phyloP scores from a whole-genome alignment of 2,329 filamentous ascomycete species.

The Scytalidium sp. region DNA sequence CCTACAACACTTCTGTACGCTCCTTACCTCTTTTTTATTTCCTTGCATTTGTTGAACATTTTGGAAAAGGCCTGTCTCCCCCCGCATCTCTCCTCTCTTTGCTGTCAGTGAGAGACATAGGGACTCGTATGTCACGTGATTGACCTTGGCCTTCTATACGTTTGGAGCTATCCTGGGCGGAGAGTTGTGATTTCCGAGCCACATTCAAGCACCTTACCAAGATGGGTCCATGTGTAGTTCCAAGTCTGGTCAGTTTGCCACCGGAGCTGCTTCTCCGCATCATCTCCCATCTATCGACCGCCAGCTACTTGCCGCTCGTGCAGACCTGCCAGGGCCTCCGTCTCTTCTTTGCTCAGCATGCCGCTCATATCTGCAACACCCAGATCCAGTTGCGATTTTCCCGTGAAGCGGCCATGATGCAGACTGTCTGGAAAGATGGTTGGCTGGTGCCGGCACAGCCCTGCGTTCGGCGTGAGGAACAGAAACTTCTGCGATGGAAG shows the following conservation, averaged over 20 bases:
- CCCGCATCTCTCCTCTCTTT: no score
- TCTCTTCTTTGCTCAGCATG: constrained; percentile 14
- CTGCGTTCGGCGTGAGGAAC: neutral
- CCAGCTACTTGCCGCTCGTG: constrained; percentile 11
- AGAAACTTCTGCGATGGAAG: neutral
- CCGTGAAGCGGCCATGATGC: constrained; percentile 9
- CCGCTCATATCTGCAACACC: constrained; percentile 17
- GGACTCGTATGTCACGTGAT: neutral
- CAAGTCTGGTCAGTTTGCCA: neutral
- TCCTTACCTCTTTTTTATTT: no score
- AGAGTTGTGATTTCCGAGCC: no score
- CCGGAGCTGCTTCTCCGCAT: constrained; percentile 11
- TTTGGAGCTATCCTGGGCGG: neutral
- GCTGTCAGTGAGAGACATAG: no score
- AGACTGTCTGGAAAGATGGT: constrained; percentile 4
- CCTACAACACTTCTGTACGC: no score
- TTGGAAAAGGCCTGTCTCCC: no score
- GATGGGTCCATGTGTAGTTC: neutral
- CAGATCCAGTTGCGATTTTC: constrained; percentile 11
- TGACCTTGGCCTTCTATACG: neutral
- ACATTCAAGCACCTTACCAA: neutral
- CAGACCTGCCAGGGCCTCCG: constrained; percentile 13
- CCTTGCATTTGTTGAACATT: no score
- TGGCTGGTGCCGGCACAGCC: constrained; percentile 19
- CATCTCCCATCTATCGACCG: constrained; percentile 15